Percentiles rank a stretch among this genome's conserved stretches.
Conservation (phyloP, 768 basidiomycete species). For the Lactifluus volemus region DNA sequence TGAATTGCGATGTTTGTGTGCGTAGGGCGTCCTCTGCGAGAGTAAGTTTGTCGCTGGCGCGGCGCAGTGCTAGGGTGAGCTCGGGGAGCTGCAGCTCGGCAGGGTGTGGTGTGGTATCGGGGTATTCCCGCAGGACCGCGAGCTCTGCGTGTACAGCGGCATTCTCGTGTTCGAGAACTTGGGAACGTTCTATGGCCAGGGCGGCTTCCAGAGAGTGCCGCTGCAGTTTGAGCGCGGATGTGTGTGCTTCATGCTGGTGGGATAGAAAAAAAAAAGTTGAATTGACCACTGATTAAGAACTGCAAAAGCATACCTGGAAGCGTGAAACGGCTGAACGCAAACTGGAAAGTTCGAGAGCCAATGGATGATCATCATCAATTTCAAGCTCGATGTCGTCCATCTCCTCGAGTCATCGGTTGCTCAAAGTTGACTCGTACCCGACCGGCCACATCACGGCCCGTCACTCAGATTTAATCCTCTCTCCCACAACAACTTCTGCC, state of each 20-base stretch:
- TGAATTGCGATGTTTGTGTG: conserved; percentile 40
- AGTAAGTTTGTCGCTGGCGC: conserved; percentile 58
- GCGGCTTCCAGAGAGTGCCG: conserved; percentile 47
- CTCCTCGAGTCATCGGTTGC: background rate
- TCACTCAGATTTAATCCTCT: background rate
- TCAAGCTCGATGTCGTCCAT: conserved; percentile 16
- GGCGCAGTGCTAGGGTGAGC: conserved; percentile 59
- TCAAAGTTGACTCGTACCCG: background rate
- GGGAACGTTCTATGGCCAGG: conserved; percentile 38
- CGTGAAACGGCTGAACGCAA: conserved; percentile 28
- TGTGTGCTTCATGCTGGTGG: conserved; percentile 59
- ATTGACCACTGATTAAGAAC: too few species aligned
- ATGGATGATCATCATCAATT: conserved; percentile 30
- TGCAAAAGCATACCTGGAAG: conserved; percentile 27
- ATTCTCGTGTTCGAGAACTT: conserved; percentile 52
- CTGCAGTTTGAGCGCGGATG: conserved; percentile 58
- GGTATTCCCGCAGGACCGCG: conserved; percentile 42
- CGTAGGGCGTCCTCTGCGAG: conserved; percentile 49
- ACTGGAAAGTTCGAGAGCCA: conserved; percentile 30
- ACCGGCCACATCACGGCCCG: background rate
- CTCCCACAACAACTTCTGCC: too few species aligned
- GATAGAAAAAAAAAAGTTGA: background rate
- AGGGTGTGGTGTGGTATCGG: conserved; percentile 35
- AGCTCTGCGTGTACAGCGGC: conserved; percentile 47
- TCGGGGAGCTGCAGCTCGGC: conserved; percentile 37